Conservation (phyloP, 2,329 filamentous ascomycete genomes). For the Diatrype stigma region DNA sequence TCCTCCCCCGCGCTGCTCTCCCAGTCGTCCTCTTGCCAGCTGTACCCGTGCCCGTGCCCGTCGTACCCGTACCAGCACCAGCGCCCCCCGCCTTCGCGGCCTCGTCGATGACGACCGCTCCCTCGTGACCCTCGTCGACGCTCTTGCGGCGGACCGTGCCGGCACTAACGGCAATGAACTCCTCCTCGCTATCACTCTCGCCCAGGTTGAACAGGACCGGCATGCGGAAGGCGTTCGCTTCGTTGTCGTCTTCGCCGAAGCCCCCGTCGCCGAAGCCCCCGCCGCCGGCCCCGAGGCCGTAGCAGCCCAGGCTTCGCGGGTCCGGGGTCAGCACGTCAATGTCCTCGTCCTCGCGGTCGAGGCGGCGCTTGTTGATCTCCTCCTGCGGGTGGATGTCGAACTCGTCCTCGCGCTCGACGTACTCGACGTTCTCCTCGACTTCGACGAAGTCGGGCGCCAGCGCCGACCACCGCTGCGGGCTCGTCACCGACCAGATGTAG, state of each 20-base stretch:
- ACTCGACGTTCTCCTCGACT: slow-evolving; percentile 97
- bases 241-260: slow-evolving; percentile 52
- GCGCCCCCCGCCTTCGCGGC: slow-evolving; percentile 19
- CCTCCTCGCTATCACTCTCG: slow-evolving; percentile 93
- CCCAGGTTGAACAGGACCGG: slow-evolving; percentile 90
- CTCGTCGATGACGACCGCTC: slow-evolving; percentile 45
- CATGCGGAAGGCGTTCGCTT: slow-evolving; percentile 70
- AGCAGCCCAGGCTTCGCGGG: slow-evolving; percentile 55
- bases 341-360: slow-evolving; percentile 90
- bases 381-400: slow-evolving; percentile 97
- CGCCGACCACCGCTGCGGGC: slow-evolving; percentile 94
- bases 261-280: too few relatives aligned
- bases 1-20: slow-evolving; percentile 39
- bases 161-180: slow-evolving; percentile 63
- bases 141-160: slow-evolving; percentile 88
- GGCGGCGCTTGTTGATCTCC: slow-evolving; percentile 83
- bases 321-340: slow-evolving; percentile 84
- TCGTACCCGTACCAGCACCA: slow-evolving; percentile 21
- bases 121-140: slow-evolving; percentile 66
- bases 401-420: slow-evolving; percentile 91
- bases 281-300: too few relatives aligned
- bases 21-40: too few relatives aligned
- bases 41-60: too few relatives aligned
- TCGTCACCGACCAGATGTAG: slow-evolving; percentile 94
- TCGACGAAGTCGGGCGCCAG: slow-evolving; percentile 95